Base-by-base conservation (phyloP, 1,284 basidiomycete species). In the Puccinia polysora region DNA sequence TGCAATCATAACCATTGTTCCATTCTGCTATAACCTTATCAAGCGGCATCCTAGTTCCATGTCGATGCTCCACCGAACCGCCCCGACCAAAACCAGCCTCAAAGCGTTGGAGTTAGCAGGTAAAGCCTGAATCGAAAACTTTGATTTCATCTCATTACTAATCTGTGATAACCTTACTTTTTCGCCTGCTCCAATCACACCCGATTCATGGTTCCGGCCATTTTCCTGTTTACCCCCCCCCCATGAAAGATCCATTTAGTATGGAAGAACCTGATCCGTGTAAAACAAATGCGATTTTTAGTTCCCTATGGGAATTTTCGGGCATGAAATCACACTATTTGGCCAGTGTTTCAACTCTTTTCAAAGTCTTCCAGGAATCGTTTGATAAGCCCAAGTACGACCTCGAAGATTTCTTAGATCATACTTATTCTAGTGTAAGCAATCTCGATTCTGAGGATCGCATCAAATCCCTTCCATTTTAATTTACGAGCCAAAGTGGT, bases 321-420 rank as follows among this genome's bases (percentile, higher is more conserved):
- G 84, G 89, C 0, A 87, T 96, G 74, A 84, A 86, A 75, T 81
- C 84, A 18, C 95, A 98, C 80, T 97, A 97, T 78, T 86, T 95
- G 71, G 82, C 89, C 1, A 85, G 87, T 0, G 88, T 96, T 8
- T 86, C 89, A 8, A 91, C 91, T 0, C 81, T 98, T 65, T 87
- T 87, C 18, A 87, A 89, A 76, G 88, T 98, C 67, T 89, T 97
- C 75, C 85, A 85, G 12, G 93, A 96, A 78, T 89, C 90, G 1
- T 97, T 98, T 80, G 97, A 91, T 7, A 94, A 94, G 78, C 90
- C 89, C 12, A 84, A 84, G 32, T 97, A 94, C 81, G 83, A 86
- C 32, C 86, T 97, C 84, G 96, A 98, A 76, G 96, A 98, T 80
- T 98, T 98, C 80, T 81, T 97, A 77, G 96, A 98, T 81, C 92